Evolutionary conservation across 2,329 filamentous ascomycete genomes (phyloP).

Genomic region (Grosmannia penicillata): DNA sequence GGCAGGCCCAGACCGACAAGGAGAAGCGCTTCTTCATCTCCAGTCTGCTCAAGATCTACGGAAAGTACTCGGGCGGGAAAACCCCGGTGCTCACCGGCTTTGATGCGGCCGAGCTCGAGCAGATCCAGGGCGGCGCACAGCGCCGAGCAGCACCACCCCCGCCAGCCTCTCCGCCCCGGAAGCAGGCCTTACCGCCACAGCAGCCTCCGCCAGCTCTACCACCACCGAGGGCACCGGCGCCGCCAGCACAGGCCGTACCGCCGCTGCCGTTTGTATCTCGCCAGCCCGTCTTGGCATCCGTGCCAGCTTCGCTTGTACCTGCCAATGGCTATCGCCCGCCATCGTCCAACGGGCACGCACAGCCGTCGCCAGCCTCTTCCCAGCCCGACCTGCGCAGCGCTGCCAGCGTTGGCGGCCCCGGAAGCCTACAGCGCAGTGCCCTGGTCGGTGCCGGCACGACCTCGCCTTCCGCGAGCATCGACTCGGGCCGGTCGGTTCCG

Average conservation of each 20-base stretch:
- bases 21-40: slow-evolving; percentile 99
- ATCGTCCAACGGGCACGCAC: background rate
- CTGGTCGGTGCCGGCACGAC: slow-evolving; percentile 18
- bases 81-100: slow-evolving; percentile 71
- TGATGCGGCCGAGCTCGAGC: slow-evolving; percentile 61
- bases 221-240: slow-evolving; percentile 10
- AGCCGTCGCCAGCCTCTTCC: background rate
- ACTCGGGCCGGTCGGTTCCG: slow-evolving; percentile 29
- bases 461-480: slow-evolving; percentile 37
- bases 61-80: slow-evolving; percentile 85
- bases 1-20: slow-evolving; percentile 84
- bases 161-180: background rate
- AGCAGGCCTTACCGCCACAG: no score
- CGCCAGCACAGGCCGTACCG: slow-evolving; percentile 4
- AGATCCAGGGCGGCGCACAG: slow-evolving; percentile 46
- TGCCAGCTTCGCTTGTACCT: background rate
- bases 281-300: background rate
- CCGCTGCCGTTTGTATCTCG: slow-evolving; percentile 11
- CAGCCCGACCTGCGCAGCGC: background rate
- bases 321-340: background rate
- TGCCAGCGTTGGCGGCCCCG: background rate
- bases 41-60: slow-evolving; percentile 89
- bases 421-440: slow-evolving; percentile 13
- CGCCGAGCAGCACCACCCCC: slow-evolving; percentile 20
- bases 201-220: slow-evolving; percentile 6